phyloP scores from a whole-genome alignment of 148 eudicot genomes.

The Hydrangea macrophylla region DNA sequence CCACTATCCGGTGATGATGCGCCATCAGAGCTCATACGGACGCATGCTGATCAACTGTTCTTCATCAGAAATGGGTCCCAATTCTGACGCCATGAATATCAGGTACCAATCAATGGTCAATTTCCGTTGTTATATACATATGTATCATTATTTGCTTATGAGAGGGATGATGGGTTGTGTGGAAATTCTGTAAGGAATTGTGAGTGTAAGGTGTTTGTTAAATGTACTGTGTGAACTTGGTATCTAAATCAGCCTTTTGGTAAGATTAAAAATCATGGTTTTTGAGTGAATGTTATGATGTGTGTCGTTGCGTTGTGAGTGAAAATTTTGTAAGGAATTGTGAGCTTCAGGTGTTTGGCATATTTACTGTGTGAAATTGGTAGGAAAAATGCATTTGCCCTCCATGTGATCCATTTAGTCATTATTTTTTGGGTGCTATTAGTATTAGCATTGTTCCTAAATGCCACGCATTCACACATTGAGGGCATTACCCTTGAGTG shows the following conservation, averaged over 20 bases:
- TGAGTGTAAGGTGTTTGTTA: slow-evolving; percentile 10
- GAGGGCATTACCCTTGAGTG: too few species aligned
- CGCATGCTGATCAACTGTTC: slow-evolving; percentile 28
- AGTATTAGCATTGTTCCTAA: too few species aligned
- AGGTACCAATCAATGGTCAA: slow-evolving; percentile 25
- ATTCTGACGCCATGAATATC: slow-evolving; percentile 35
- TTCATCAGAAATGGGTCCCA: slow-evolving; percentile 44
- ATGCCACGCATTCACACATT: too few species aligned
- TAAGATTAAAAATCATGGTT: background rate
- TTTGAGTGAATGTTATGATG: background rate
- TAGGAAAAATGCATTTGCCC: too few species aligned
- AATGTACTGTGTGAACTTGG: background rate
- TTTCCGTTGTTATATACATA: background rate
- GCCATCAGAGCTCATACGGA: slow-evolving; percentile 12
- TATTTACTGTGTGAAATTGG: background rate
- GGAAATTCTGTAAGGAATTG: background rate
- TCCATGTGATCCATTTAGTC: background rate
- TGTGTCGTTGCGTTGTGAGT: too few species aligned
- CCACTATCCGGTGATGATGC: background rate
- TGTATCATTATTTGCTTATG: background rate
- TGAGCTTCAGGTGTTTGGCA: too few species aligned
- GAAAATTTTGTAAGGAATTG: too few species aligned
- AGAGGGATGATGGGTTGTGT: background rate
- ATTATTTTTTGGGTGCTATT: background rate
- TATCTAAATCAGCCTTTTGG: background rate